Evolutionary conservation across 805 yeast species (phyloP), one percentile per base, ranked within the genome.

Genomic region (Wickerhamiella azyma): DNA sequence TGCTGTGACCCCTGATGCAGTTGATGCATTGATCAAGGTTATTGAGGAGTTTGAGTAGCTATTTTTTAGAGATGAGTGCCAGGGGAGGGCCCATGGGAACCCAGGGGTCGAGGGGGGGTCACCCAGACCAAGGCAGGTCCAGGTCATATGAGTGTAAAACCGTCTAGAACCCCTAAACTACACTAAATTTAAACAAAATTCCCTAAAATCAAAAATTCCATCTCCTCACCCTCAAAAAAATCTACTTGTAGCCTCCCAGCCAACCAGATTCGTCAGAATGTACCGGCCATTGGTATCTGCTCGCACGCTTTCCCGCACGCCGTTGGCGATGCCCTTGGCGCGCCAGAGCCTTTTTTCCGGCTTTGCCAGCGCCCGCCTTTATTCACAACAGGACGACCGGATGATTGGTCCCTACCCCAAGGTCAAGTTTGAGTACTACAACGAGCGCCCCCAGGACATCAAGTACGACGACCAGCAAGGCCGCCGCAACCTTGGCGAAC

Each of bases 391-490:
- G 21, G 56, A 54, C 29, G 57, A 55, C 40, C 55, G 59, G 26
- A 50, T 53, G 45, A 48, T 53, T 30, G 56, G 55, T 6, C 54
- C 58, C 53, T 81, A 83, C 58, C 82, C 81, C 39, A 70, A 74
- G 45, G 71, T 77, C n/a, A 69, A 72, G 48, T 71, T 71, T 41
- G 70, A 68, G 50, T 73, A 75, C 57, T 76, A 79, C 52, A 85
- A 77, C 65, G 63, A 68, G 55, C 76, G 79, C 61, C 79, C 75
- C 59, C 94, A 92, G 39, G 77, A 81, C 59, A 69, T 64, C 50
- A 77, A 75, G 58, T 84, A 79, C 64, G 92, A 83, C 60, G 89
- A 83, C 61, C 82, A 68, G 55, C 94, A 83, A 64, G 75, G 79
- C 62, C 75, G 89, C 67, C 77, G 94, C 65, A 83, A 84, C 68